These are phyloP conservation scores for Rhizopus delemar DNA, from an alignment of 371 early-diverging fungal species.

Conservation along the genomic window DNA sequence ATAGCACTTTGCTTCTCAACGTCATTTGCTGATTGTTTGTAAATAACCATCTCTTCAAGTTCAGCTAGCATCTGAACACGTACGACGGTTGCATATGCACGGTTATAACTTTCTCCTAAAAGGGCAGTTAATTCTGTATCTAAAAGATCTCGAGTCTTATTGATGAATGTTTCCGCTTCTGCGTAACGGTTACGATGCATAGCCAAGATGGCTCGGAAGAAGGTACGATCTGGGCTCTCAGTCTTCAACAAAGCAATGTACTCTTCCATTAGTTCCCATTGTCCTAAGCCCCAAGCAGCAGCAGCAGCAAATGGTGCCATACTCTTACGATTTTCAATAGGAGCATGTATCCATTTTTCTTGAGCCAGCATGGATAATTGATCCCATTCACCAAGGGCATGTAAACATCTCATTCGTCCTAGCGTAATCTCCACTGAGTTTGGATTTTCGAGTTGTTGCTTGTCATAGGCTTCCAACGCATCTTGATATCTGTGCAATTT, in stretches of 20 bases:
- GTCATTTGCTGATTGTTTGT: constrained; percentile 83
- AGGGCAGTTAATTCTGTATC: constrained; percentile 90
- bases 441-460: constrained; percentile 79
- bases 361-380: constrained; percentile 78
- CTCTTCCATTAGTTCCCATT: constrained; percentile 91
- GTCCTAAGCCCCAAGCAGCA: constrained; percentile 94
- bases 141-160: constrained; percentile 82
- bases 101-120: constrained; percentile 92
- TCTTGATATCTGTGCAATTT: constrained; percentile 95
- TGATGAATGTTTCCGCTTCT: constrained; percentile 77
- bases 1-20: constrained; percentile 79
- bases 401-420: constrained; percentile 93
- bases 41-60: constrained; percentile 93
- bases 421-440: constrained; percentile 71
- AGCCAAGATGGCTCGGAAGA: constrained; percentile 86
- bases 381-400: constrained; percentile 94
- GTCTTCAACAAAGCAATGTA: constrained; percentile 83
- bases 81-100: constrained; percentile 87
- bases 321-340: constrained; percentile 53
- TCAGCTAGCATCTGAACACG: constrained; percentile 97
- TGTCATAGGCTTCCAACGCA: constrained; percentile 87
- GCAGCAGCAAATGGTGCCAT: constrained; percentile 91
- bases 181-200: constrained; percentile 81
- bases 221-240: constrained; percentile 70
- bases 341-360: constrained; percentile 77